A percentile compares a stretch with the other conserved stretches of the same genome.
Evolutionary conservation across 768 basidiomycete species (phyloP).

Genomic region (Boletus barrowsii): DNA sequence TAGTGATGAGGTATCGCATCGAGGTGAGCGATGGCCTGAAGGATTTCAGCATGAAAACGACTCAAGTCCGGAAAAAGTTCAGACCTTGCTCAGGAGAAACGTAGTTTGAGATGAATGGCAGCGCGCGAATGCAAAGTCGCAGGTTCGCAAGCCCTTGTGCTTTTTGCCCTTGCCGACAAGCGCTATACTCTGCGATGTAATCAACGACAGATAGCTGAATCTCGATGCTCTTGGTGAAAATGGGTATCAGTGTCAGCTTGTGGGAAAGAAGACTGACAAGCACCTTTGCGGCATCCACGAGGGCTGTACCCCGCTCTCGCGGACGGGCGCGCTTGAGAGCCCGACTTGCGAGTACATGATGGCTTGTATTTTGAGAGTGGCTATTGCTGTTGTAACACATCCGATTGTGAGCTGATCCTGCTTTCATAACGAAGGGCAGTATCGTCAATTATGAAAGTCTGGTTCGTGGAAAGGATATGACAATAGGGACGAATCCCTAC

Average conservation of each 20-base stretch:
- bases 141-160: not conserved
- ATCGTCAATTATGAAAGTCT: not conserved
- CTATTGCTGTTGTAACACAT: not conserved
- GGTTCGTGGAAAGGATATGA: not conserved
- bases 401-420: not conserved
- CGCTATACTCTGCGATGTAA: not conserved
- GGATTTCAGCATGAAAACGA: too few species aligned
- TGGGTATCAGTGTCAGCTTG: not conserved
- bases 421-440: not conserved
- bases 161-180: not conserved
- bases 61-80: not conserved
- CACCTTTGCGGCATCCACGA: not conserved
- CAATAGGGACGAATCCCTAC: too few species aligned
- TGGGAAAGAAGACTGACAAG: not conserved
- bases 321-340: slow-evolving; percentile 1
- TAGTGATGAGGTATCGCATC: slow-evolving; percentile 4
- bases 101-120: not conserved
- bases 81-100: slow-evolving; percentile 1
- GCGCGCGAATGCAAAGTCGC: not conserved
- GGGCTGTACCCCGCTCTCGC: not conserved
- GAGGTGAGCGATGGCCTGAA: not conserved
- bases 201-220: not conserved
- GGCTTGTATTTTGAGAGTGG: too few species aligned
- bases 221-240: not conserved
- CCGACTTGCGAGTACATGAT: not conserved